Base-by-base conservation (phyloP, 1,284 basidiomycete species). In the Naganishia liquefaciens region DNA sequence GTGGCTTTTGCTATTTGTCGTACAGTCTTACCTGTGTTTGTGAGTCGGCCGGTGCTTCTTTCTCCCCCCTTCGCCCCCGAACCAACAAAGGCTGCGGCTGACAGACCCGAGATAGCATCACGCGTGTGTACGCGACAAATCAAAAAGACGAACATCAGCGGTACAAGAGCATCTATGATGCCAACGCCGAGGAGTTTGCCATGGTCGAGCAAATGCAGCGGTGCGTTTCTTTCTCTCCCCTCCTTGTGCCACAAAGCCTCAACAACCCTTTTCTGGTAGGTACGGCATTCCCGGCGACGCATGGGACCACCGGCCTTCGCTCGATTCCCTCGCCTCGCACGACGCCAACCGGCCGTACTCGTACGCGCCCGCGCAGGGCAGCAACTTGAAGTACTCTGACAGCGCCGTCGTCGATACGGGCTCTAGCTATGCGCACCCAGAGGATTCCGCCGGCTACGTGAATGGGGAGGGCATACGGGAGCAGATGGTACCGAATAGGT, bases 131-230 rank as follows among this genome's bases (percentile, higher is more conserved):
- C 77, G 84, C 87, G 11, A 80, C 82, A 19, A 84, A 84, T 23
- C 91, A 94, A 76, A 86, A 86, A 39, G 82, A 81, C 37, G 91
- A 92, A 74, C 90, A 92, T 76, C 84, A 85, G 68, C 86, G 88
- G 71, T 93, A 91, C 76, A 86, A 88, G 74, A 85, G 86, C 27
- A 82, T 91, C 65, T 86, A 87, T 77, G 79, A 77, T 23, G 74
- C 77, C 62, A 81, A 79, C 50, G 76, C 78, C 9, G 79, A 82
- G 61, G 81, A 80, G 54, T 87, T 88, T 72, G 81, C 87, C 19
- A 82, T 84, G 60, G 83, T 82, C 68, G 82, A 86, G 47, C 80
- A 87, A 51, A 72, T 84, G 81, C 69, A 83, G 79, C 71, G 86
- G 86, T 76, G 88, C 87, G 70, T 87, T 86, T 47, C 84, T 87